Evolutionary conservation across 2,329 filamentous ascomycete species (phyloP), one percentile per base, ranked within the genome.

Genomic region (Teratosphaeria epicoccoides): DNA sequence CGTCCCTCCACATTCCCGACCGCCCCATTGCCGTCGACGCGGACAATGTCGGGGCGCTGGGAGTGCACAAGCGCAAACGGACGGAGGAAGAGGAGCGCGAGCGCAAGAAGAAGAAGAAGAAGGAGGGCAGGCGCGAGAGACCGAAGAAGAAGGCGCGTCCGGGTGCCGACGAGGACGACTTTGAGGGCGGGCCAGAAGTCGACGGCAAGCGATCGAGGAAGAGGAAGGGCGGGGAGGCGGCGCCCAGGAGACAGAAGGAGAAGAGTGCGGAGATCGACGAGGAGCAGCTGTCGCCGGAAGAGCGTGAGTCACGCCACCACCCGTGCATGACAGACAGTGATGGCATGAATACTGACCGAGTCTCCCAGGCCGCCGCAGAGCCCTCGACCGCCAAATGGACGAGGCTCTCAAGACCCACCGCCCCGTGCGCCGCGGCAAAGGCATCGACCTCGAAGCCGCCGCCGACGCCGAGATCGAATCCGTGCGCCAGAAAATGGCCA

Each of bases 391-490:
- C 59, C 86, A 87, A 51, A 88, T 97, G 73, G 88, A 95, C 68
- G 87, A 87, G 52, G 89, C 90, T 1, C 76, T 95, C 61, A 94
- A 94, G 73, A 87, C 87, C 60, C 83, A 86, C 51, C 88, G 87
- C 62, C 78, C 83, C 57, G 78, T 85, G 60, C 80, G 80, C 57
- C 91, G 88, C 76, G 88, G 88, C 75, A 87, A 90, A 66, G 90
- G 93, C 61, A 89, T 95, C 68, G 91, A 97, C 59, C 77, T 97
- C 46, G 90, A 96, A 67, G 84, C 88, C 62, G 84, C 87, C 71
- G 87, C 91, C 59, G 93, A 97, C 66, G 86, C 89, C 44, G 85
- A 94, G 64, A 89, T 98, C 57, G 88, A 88, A 52, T 78, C 85
- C 47, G 84, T 98, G 68, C 93, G 93, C 64, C 78, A 87, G 50